Conservation (phyloP, 495 filamentous ascomycete genomes). For the Neurospora sp. region DNA sequence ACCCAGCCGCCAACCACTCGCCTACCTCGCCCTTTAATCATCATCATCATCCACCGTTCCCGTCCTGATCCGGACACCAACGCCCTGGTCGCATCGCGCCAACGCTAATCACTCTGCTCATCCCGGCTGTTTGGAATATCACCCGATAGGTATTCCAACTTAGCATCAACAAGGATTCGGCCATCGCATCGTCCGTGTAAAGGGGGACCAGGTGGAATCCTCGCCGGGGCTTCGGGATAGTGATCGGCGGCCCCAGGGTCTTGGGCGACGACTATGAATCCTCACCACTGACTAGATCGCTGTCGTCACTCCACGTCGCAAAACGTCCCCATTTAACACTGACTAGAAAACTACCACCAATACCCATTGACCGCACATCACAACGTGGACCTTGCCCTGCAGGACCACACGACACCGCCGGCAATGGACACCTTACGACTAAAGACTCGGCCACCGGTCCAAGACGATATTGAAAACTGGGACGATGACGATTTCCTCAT, state of each 20-base stretch:
- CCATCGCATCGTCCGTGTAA: neutral
- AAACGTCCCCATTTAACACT: neutral
- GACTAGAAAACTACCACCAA: neutral
- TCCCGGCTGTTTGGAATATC: neutral
- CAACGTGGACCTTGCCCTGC: neutral
- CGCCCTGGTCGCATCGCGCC: neutral
- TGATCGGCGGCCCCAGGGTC: slow-evolving; percentile 12
- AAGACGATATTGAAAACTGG: slow-evolving; percentile 71
- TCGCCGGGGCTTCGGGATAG: neutral
- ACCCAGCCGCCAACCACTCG: neutral
- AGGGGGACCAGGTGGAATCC: neutral
- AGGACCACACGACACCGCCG: slow-evolving; percentile 1
- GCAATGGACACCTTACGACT: slow-evolving; percentile 50
- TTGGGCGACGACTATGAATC: slow-evolving; percentile 26
- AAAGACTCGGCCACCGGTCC: slow-evolving; percentile 42
- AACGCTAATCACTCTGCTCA: neutral
- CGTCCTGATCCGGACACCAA: neutral
- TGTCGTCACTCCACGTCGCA: slow-evolving; percentile 14
- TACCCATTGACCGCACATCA: neutral
- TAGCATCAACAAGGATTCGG: neutral
- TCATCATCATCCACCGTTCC: neutral
- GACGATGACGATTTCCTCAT: slow-evolving; percentile 78
- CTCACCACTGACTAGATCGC: slow-evolving; percentile 20
- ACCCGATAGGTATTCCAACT: neutral
- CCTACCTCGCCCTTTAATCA: neutral